Evolutionary conservation across 805 yeast species (phyloP), one percentile per base, ranked within the genome.

Genomic region (Sugiyamaella smithiae): DNA sequence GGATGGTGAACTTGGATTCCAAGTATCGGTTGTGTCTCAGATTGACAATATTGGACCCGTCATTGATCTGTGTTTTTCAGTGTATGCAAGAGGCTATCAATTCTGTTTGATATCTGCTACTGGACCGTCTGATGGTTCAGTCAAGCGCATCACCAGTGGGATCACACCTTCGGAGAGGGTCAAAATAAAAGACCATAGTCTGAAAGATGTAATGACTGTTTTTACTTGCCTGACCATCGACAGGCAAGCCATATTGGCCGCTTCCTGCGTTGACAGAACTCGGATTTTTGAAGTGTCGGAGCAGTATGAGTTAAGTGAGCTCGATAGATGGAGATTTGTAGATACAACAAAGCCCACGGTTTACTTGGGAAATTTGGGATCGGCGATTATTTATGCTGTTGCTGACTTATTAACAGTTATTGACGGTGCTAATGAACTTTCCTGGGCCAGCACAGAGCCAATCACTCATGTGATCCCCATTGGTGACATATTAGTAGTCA

Each of bases 41-140:
- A 4, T 41, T 23, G 45, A 41, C 12, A 41, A 41, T 25, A 12
- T 41, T 17, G 45, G 45, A 6, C 45, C 45, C 4, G 25, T 41
- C 12, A 19, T 41, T 3, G 45, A 41, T 29, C 12, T 41, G 31
- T n/a, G n/a, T n/a, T 41, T 14, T 41, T 20, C 25, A 5, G 36
- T 16, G 9, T 26, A 7, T 7, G 29, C 29, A 11, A 11, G 11
- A 8, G 29, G 29, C 11, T 8, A 8, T 11, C 38, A 35, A 20
- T 20, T 11, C 3, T 12, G 22, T 16, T 19, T 35, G 38, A 19
- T 35, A 5, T 3, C 22, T 3, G 38, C 20, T 9, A n/a, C 38
- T 14, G 38, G 38, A 16, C 38, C 38, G 12, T n/a, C 38, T 11
- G 7, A 14, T 4, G 38, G 38, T 4, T 35, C 38, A 4, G 22